Base-by-base conservation (phyloP, 2,329 filamentous ascomycete species). In the Lecanicillium sp. region DNA sequence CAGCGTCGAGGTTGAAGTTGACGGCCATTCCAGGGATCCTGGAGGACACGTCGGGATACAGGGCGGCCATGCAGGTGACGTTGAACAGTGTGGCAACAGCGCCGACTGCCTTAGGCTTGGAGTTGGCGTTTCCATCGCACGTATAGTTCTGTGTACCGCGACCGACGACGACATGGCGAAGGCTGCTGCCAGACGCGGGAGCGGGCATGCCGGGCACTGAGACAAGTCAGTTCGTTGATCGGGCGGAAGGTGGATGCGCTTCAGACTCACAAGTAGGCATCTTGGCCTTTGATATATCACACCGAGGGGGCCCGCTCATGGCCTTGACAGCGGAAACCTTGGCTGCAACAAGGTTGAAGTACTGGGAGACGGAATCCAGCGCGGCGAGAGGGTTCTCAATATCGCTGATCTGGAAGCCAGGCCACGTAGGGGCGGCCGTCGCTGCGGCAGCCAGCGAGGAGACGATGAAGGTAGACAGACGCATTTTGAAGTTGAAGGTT, bases 101-200 rank as follows among this genome's bases (percentile, higher is more conserved):
- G 54, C 91, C 91, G 42, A 73, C 66, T 15, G 83, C 74, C 9
- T 71, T 73, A 12, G 91, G 90, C 3, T 77, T 77, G 2, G 78
- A 62, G 56, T 85, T 78, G 53, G 67, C 67, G 46, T 21, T 33
- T 17, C 75, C 69, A 50, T 78, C 72, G 73, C 91, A 96, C 44
- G 88, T 94, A 73, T 96, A 97, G 76, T 96, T 96, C 70, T 96
- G 84, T 7, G 87, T 93, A 51, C 91, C 91, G 37, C 88, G 84
- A 59, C 91, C 91, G 53, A 96, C 73, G 61, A 86, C 87, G 47
- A 96, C 85, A 67, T 94, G 87, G 61, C 80, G 77, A 43, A 94
- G 74, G 3, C 62, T 70, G 24, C 87, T 71, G 48, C 83, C 86
- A 6, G 70, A 55, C 1, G 79, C 68, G 12, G 81, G 80, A 7